Percentiles rank a stretch among this genome's conserved stretches.
Conservation (phyloP, 2,329 filamentous ascomycete genomes). For the Lecanosticta acicola region DNA sequence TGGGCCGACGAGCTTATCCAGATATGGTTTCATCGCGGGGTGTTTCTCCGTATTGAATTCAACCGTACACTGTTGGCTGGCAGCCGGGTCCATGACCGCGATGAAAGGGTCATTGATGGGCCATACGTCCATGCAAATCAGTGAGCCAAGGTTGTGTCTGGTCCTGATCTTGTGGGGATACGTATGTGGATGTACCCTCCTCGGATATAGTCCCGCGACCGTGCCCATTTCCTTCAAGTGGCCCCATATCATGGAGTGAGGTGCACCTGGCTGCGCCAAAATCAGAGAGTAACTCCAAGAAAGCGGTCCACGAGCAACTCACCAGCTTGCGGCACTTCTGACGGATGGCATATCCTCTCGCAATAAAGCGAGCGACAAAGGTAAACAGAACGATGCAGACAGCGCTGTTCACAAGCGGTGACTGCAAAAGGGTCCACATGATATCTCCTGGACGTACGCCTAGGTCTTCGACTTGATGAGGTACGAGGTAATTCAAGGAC, state of each 20-base stretch:
- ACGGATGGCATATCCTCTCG: slow-evolving; percentile 8
- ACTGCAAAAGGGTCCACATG: not conserved
- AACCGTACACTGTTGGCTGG: slow-evolving; percentile 17
- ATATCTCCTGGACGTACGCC: no score
- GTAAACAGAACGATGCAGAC: not conserved
- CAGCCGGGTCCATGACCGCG: slow-evolving; percentile 17
- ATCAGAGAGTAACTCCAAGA: not conserved
- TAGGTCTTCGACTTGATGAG: no score
- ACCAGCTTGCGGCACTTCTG: slow-evolving; percentile 3
- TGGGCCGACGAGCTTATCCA: slow-evolving; percentile 17
- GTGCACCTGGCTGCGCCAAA: slow-evolving; percentile 4
- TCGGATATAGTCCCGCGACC: slow-evolving; percentile 1
- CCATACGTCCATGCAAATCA: slow-evolving; percentile 23
- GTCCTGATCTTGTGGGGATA: slow-evolving; percentile 12
- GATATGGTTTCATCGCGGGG: slow-evolving; percentile 7
- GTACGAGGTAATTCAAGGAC: no score
- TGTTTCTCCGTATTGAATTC: slow-evolving; percentile 16
- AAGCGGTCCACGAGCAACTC: not conserved
- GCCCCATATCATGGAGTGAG: slow-evolving; percentile 9
- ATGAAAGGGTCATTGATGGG: slow-evolving; percentile 18
- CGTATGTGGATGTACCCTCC: slow-evolving; percentile 12
- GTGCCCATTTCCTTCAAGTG: slow-evolving; percentile 8
- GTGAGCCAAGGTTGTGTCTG: slow-evolving; percentile 18
- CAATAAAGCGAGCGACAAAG: slow-evolving; percentile 1
- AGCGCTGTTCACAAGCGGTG: slow-evolving; percentile 1